Conservation (phyloP, 208 protist genomes). For the Phytomonas sp. region DNA sequence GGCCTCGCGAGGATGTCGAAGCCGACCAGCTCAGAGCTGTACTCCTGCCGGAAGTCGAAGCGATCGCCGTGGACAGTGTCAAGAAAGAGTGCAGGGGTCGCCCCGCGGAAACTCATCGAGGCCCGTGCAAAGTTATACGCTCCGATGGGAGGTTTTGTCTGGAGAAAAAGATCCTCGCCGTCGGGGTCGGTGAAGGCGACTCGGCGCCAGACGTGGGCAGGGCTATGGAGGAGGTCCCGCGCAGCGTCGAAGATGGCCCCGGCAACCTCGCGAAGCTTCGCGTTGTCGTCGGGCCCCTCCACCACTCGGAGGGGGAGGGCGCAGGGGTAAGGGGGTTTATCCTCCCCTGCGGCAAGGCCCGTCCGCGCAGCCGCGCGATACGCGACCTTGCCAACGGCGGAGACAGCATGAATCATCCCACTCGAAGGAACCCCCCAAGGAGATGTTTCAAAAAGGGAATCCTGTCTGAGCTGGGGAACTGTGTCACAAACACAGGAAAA, state of each 20-base stretch:
- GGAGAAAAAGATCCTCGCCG: slow-evolving; percentile 66
- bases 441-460: no score
- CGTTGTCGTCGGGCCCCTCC: slow-evolving; percentile 33
- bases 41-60: slow-evolving; percentile 38
- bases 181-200: slow-evolving; percentile 64
- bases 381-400: slow-evolving; percentile 52
- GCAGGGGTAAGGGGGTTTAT: slow-evolving; percentile 81
- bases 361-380: slow-evolving; percentile 72
- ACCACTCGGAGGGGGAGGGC: slow-evolving; percentile 61
- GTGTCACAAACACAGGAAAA: no score
- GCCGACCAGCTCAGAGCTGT: slow-evolving; percentile 44
- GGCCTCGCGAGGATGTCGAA: slow-evolving; percentile 45
- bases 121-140: slow-evolving; percentile 74
- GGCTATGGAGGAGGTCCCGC: slow-evolving; percentile 33
- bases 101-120: slow-evolving; percentile 48
- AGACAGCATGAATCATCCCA: slow-evolving; percentile 76
- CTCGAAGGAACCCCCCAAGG: no score
- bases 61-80: slow-evolving; percentile 55
- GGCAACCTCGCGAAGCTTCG: slow-evolving; percentile 32
- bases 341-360: slow-evolving; percentile 54
- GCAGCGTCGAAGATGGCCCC: slow-evolving; percentile 41
- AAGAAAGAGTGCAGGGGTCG: slow-evolving; percentile 44
- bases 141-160: slow-evolving; percentile 58
- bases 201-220: slow-evolving; percentile 25
- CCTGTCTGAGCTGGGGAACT: no score